These are phyloP conservation scores for Neophaeococcomyces mojaviensis DNA, from an alignment of 2,329 filamentous ascomycete genomes.

Conservation along the genomic window DNA sequence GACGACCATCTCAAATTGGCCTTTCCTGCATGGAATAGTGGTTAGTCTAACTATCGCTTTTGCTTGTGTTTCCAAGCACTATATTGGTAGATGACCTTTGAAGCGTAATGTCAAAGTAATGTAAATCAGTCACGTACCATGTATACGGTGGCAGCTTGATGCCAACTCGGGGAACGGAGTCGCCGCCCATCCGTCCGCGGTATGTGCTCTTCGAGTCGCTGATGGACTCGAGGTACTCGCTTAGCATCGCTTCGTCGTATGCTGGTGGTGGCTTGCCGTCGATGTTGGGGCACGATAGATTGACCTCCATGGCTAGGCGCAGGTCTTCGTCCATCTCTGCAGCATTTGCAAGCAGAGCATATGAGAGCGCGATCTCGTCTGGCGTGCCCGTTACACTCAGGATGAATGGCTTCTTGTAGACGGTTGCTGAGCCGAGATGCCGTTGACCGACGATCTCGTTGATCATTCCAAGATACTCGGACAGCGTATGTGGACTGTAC, in stretches of 20 bases:
- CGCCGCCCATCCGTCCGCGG: constrained; percentile 19
- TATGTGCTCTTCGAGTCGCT: constrained; percentile 26
- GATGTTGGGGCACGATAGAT: constrained; percentile 74
- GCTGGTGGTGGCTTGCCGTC: constrained; percentile 60
- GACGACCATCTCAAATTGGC: constrained; percentile 54
- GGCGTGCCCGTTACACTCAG: constrained; percentile 63
- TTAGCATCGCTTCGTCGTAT: constrained; percentile 49
- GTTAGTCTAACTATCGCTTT: too few relatives aligned
- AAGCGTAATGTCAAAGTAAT: too few relatives aligned
- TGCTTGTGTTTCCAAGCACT: too few relatives aligned
- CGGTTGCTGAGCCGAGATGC: constrained; percentile 21
- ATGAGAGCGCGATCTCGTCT: constrained; percentile 51
- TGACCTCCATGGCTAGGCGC: constrained; percentile 64
- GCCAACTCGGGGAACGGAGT: constrained; percentile 47
- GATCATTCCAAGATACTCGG: constrained; percentile 53
- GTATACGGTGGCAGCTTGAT: constrained; percentile 74
- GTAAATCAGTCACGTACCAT: too few relatives aligned
- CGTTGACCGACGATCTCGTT: constrained; percentile 35
- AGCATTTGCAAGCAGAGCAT: constrained; percentile 39
- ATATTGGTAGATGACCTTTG: too few relatives aligned
- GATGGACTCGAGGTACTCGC: constrained; percentile 48
- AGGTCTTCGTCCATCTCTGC: constrained; percentile 35
- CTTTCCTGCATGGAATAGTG: constrained; percentile 24
- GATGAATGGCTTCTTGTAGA: constrained; percentile 40
- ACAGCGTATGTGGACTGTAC: constrained; percentile 59